phyloP scores from a whole-genome alignment of 768 basidiomycete species.

The Collybia mongolica region DNA sequence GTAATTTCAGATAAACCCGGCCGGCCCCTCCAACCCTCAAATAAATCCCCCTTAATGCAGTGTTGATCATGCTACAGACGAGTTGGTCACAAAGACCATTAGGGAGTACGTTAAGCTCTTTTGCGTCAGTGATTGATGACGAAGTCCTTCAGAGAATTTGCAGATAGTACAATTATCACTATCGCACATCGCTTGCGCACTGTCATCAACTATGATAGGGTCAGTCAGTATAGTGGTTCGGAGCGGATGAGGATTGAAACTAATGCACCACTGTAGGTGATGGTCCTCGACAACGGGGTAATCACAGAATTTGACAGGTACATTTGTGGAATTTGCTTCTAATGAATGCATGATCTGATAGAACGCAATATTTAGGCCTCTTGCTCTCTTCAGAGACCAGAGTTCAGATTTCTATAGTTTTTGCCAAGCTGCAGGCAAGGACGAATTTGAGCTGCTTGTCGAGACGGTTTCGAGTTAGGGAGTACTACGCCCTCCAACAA shows the following conservation, averaged over 20 bases:
- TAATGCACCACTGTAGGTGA: slow-evolving; percentile 42
- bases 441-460: slow-evolving; percentile 67
- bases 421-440: slow-evolving; percentile 72
- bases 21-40: background rate
- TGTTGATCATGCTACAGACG: slow-evolving; percentile 88
- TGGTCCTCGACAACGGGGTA: slow-evolving; percentile 75
- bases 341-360: no score
- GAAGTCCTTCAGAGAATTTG: slow-evolving; percentile 55
- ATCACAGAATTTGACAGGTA: no score
- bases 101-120: slow-evolving; percentile 52
- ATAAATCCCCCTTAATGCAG: slow-evolving; percentile 27
- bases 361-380: slow-evolving; percentile 36
- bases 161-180: slow-evolving; percentile 78
- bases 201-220: slow-evolving; percentile 82
- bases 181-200: slow-evolving; percentile 80
- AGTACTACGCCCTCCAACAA: background rate
- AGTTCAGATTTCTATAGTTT: slow-evolving; percentile 63
- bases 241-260: no score
- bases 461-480: slow-evolving; percentile 54
- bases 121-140: background rate
- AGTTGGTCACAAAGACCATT: slow-evolving; percentile 80
- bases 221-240: slow-evolving; percentile 40
- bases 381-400: slow-evolving; percentile 51
- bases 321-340: slow-evolving; percentile 49
- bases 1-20: slow-evolving; percentile 23